A percentile compares a stretch with the other conserved stretches of the same genome.
These are phyloP conservation scores for Termitomyces sp. DNA, from an alignment of 768 basidiomycete species.

Conservation along the genomic window DNA sequence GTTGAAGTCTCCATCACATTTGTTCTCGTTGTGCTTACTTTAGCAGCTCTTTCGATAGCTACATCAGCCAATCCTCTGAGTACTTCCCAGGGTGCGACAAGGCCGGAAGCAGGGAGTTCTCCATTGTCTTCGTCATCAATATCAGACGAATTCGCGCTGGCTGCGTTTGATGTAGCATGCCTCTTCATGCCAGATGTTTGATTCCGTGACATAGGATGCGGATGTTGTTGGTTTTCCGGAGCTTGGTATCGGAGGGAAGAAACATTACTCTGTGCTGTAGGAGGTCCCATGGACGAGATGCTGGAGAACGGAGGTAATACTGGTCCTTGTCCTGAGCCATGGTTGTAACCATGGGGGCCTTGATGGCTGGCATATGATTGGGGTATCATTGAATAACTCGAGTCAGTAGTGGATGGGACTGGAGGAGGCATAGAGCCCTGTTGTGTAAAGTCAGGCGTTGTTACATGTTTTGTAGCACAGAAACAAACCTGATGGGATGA, in stretches of 20 bases:
- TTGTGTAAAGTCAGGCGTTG: constrained; percentile 33
- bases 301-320: constrained; percentile 73
- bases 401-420: constrained; percentile 37
- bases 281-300: constrained; percentile 56
- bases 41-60: constrained; percentile 74
- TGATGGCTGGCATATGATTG: constrained; percentile 43
- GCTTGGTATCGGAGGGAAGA: constrained; percentile 62
- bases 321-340: constrained; percentile 42
- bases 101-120: constrained; percentile 76
- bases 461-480: constrained; percentile 8
- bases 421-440: constrained; percentile 32
- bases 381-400: constrained; percentile 41
- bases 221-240: constrained; percentile 39
- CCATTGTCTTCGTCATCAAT: constrained; percentile 81
- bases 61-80: constrained; percentile 79
- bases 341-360: constrained; percentile 34
- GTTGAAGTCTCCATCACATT: constrained; percentile 6
- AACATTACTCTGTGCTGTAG: constrained; percentile 44
- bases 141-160: constrained; percentile 81
- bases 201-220: constrained; percentile 31
- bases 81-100: constrained; percentile 88
- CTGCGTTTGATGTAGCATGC: constrained; percentile 63
- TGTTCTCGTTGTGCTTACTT: constrained; percentile 42
- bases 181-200: constrained; percentile 53
- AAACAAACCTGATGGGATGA: constrained; percentile 27